Conservation (phyloP, 1,139 yeast genomes). For the Taphrina betulina region DNA sequence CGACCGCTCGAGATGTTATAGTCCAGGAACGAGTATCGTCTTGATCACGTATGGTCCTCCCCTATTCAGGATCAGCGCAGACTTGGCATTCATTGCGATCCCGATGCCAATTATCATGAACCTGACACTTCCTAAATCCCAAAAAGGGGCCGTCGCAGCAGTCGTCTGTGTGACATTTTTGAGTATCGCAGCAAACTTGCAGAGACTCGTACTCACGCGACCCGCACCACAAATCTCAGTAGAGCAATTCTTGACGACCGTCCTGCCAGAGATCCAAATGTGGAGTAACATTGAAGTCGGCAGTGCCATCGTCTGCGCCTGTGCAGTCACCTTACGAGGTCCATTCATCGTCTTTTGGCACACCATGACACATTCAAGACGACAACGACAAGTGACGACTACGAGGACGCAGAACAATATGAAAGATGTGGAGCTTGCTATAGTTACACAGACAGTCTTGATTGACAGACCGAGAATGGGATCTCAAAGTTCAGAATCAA, state of each 20-base stretch:
- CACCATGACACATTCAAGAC: too few relatives aligned
- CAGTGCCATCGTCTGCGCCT: conserved; percentile 8
- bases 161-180: not conserved
- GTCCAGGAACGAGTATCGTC: not conserved
- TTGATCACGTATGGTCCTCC: conserved; percentile 10
- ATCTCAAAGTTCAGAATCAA: too few relatives aligned
- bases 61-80: not conserved
- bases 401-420: too few relatives aligned
- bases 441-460: too few relatives aligned
- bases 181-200: not conserved
- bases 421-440: too few relatives aligned
- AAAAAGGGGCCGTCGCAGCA: conserved; percentile 3
- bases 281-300: conserved; percentile 2
- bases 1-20: not conserved
- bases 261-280: not conserved
- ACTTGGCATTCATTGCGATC: not conserved
- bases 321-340: conserved; percentile 6
- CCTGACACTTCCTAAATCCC: conserved; percentile 1
- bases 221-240: not conserved
- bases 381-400: too few relatives aligned
- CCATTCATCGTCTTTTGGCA: too few relatives aligned
- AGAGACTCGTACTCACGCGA: not conserved
- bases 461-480: too few relatives aligned
- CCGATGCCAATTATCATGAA: conserved; percentile 3
- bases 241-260: not conserved